Percentiles rank a stretch among this genome's conserved stretches.
Conservation (phyloP, 345 rosid genomes). For the Dimocarpus longan region DNA sequence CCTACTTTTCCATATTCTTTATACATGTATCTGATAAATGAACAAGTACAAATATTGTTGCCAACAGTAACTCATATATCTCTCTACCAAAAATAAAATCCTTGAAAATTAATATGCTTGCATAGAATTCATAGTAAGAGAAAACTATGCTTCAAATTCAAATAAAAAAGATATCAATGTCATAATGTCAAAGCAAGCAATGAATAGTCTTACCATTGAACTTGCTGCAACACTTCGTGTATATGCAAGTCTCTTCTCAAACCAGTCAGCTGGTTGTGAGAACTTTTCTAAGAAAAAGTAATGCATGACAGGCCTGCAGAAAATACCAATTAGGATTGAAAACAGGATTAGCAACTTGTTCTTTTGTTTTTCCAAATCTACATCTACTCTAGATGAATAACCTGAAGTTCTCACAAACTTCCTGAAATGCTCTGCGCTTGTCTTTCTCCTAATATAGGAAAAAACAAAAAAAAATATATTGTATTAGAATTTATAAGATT, state of each 20-base stretch:
- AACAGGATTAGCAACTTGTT: background rate
- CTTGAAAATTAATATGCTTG: background rate
- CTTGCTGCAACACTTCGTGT: slow-evolving; percentile 94
- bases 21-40: background rate
- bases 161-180: slow-evolving; percentile 1
- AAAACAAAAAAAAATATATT: background rate
- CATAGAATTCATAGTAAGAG: background rate
- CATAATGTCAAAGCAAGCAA: slow-evolving; percentile 5
- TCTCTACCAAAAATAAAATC: background rate
- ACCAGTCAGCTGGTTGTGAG: slow-evolving; percentile 94
- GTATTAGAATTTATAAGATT: background rate
- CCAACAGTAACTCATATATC: background rate
- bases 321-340: slow-evolving; percentile 23
- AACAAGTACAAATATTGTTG: background rate
- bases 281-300: slow-evolving; percentile 90
- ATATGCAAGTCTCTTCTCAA: slow-evolving; percentile 97
- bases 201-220: slow-evolving; percentile 73
- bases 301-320: slow-evolving; percentile 95
- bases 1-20: slow-evolving; percentile 6
- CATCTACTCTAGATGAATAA: slow-evolving; percentile 28
- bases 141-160: background rate
- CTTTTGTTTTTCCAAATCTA: background rate
- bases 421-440: slow-evolving; percentile 78
- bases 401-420: slow-evolving; percentile 93
- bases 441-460: slow-evolving; percentile 63